Evolutionary conservation across 2,329 filamentous ascomycete species (phyloP), one percentile per base, ranked within the genome.

Genomic region (Karstenula rhodostoma): DNA sequence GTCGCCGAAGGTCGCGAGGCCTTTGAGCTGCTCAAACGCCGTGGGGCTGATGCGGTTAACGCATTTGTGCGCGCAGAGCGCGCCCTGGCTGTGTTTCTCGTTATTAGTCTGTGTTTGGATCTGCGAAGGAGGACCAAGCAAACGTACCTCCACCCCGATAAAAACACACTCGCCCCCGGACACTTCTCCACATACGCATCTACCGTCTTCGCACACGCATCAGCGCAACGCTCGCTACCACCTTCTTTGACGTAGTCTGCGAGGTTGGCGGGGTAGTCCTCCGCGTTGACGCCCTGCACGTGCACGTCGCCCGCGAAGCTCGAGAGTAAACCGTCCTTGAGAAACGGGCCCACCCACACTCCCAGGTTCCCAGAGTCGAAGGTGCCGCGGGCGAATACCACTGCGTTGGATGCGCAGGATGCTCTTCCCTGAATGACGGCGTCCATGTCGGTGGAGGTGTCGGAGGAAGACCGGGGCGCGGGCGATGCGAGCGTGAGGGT

Each of bases 341-440:
- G 51, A 3, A 33, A 42, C 0, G 62, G 57, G 27, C 62, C 62
- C 3, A 62, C 57, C 62, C 62, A 64, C 1, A 64, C 59, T 23
- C 62, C 62, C 8, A 64, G 29, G 48, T 64, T 62, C 1, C 62
- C 62, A 19, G 59, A 53, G 42, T 64, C 62, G 22, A 64, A 64
- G 10, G 62, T 64, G 9, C 62, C 62, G 29, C 62, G 62, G 5
- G 37, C 62, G 46, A 64, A 64, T 19, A 62, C 43, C 3, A 62
- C 59, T 19, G 59, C 62, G 23, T 42, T 57, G 15, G 33, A 37
- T 1, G 55, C 53, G 49, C 62, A 64, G 8, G 40, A 10, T 15
- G n/a, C 32, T 5, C 10, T 35, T 12, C 59, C 59, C n/a, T 32
- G 29, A 33, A 60, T 57, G 25, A 62, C 57, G 22, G 55, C 54